Percentiles rank a stretch among this genome's conserved stretches.
phyloP scores from a whole-genome alignment of 2,329 filamentous ascomycete species.

The Pseudogymnoascus sp. region DNA sequence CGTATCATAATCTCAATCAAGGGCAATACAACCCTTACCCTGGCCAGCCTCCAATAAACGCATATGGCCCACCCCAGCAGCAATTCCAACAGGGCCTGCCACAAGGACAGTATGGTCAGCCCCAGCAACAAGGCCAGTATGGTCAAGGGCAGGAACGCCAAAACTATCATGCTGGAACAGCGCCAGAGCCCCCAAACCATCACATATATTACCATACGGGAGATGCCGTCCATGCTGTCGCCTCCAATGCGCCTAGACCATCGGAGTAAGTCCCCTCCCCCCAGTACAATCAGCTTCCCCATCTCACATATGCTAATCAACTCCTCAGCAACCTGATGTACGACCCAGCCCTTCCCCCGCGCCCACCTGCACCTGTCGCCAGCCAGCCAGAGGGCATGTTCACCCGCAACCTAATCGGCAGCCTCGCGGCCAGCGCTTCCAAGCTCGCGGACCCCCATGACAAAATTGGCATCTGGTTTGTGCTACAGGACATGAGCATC shows the following conservation, averaged over 20 bases:
- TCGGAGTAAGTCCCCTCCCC: neutral
- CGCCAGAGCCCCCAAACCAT: slow-evolving; percentile 14
- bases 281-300: slow-evolving; percentile 9
- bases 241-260: slow-evolving; percentile 9
- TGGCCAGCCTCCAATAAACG: slow-evolving; percentile 17
- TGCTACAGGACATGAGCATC: slow-evolving; percentile 90
- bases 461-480: slow-evolving; percentile 90
- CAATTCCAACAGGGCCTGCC: slow-evolving; percentile 25
- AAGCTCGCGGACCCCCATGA: slow-evolving; percentile 70
- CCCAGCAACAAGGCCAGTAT: slow-evolving; percentile 18
- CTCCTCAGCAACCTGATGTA: neutral
- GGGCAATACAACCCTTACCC: slow-evolving; percentile 21
- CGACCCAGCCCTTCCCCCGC: slow-evolving; percentile 15
- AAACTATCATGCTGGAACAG: slow-evolving; percentile 2
- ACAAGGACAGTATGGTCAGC: slow-evolving; percentile 35
- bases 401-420: slow-evolving; percentile 90
- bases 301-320: slow-evolving; percentile 12
- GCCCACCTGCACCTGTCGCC: neutral
- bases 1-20: slow-evolving; percentile 12
- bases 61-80: slow-evolving; percentile 19
- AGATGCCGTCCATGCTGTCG: slow-evolving; percentile 11
- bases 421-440: slow-evolving; percentile 81
- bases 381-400: slow-evolving; percentile 71
- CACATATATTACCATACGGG: slow-evolving; percentile 20
- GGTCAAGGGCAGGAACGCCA: neutral